Evolutionary conservation across 768 basidiomycete genomes (phyloP).

Genomic region (Podaxis rugospora): DNA sequence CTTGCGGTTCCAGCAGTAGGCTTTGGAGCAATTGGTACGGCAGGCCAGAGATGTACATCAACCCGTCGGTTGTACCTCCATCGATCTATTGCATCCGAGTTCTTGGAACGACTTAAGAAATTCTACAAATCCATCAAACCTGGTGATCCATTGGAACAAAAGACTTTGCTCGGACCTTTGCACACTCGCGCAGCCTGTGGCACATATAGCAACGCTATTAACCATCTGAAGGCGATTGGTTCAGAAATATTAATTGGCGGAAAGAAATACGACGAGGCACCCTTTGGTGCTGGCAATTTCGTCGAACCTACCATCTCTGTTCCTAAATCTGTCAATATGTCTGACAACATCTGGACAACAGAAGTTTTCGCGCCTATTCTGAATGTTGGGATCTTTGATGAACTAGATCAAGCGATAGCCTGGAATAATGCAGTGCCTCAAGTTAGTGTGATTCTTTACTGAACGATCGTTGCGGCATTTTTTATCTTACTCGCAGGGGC

Average conservation of each 20-base stretch:
- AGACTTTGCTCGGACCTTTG: slow-evolving; percentile 82
- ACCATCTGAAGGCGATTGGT: slow-evolving; percentile 54
- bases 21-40: slow-evolving; percentile 88
- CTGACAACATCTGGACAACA: slow-evolving; percentile 63
- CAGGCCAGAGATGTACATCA: slow-evolving; percentile 81
- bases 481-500: slow-evolving; percentile 43
- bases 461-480: slow-evolving; percentile 12
- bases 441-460: slow-evolving; percentile 26
- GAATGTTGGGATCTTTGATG: slow-evolving; percentile 81
- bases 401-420: slow-evolving; percentile 79
- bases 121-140: slow-evolving; percentile 69
- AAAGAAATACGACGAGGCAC: slow-evolving; percentile 42
- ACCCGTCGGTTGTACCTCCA: slow-evolving; percentile 91
- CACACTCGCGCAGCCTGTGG: slow-evolving; percentile 70
- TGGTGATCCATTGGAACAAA: slow-evolving; percentile 78
- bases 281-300: slow-evolving; percentile 72
- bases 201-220: slow-evolving; percentile 58
- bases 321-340: slow-evolving; percentile 51
- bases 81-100: slow-evolving; percentile 66
- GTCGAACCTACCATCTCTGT: slow-evolving; percentile 85
- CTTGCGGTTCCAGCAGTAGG: slow-evolving; percentile 89
- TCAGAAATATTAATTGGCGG: slow-evolving; percentile 82
- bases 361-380: slow-evolving; percentile 91
- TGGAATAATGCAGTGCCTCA: slow-evolving; percentile 92
- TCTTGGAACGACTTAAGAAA: slow-evolving; percentile 69